Conservation (phyloP, 805 yeast genomes). For the Sugiyamaella smithiae region DNA sequence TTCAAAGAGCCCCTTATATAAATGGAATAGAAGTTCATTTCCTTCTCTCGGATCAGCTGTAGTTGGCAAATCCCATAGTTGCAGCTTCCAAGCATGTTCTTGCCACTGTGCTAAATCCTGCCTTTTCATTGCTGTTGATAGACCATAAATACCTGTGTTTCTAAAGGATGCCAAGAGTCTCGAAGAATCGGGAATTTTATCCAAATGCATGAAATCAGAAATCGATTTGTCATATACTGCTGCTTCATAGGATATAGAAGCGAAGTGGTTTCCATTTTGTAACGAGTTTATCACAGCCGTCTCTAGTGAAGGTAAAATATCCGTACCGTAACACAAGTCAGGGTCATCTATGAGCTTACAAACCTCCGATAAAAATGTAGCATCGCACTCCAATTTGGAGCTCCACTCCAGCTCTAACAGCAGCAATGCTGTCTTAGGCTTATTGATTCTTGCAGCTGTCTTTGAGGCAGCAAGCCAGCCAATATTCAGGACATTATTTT, state of each 20-base stretch:
- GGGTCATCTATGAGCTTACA: conserved; percentile 56
- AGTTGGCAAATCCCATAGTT: conserved; percentile 70
- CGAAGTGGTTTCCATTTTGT: conserved; percentile 40
- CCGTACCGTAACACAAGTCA: conserved; percentile 66
- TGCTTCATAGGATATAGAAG: conserved; percentile 51
- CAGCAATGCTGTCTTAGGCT: conserved; percentile 33
- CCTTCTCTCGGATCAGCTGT: conserved; percentile 33
- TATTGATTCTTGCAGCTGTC: conserved; percentile 27
- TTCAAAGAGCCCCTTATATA: conserved; percentile 51
- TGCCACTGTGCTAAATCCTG: conserved; percentile 34
- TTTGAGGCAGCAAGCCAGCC: conserved; percentile 21
- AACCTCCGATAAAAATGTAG: conserved; percentile 29
- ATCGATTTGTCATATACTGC: conserved; percentile 49
- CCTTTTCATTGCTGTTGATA: conserved; percentile 36
- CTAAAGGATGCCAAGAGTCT: conserved; percentile 36
- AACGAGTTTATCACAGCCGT: conserved; percentile 43
- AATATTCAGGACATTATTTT: conserved; percentile 25
- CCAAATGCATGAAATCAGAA: conserved; percentile 13
- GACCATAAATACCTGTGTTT: conserved; percentile 54
- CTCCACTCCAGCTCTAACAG: conserved; percentile 33
- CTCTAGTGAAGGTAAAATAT: conserved; percentile 52
- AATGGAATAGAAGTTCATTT: conserved; percentile 49
- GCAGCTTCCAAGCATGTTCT: conserved; percentile 74
- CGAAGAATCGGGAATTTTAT: too few relatives aligned
- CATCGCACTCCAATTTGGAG: conserved; percentile 15